phyloP scores from a whole-genome alignment of 108 stramenopile genomes.

The Nannochloropsis salina region DNA sequence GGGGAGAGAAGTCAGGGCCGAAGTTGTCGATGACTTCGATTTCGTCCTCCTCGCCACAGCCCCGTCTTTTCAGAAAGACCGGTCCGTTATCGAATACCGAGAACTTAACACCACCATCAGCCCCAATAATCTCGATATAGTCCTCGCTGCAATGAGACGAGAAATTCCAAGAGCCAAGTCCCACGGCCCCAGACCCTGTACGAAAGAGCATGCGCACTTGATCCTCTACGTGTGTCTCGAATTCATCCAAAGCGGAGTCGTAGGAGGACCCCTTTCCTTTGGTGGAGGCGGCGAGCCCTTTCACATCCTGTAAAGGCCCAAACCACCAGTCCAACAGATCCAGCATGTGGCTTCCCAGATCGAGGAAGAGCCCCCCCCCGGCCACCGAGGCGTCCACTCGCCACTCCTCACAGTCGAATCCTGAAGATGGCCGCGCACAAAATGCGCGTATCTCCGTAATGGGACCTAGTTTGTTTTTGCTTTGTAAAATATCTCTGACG shows the following conservation, averaged over 20 bases:
- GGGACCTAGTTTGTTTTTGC: neutral
- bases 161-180: neutral
- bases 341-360: constrained; percentile 16
- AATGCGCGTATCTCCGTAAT: neutral
- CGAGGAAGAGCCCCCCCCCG: neutral
- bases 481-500: neutral
- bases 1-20: neutral
- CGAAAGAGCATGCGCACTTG: neutral
- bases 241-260: neutral
- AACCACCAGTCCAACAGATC: neutral
- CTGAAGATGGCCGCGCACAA: neutral
- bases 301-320: constrained; percentile 11
- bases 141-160: neutral
- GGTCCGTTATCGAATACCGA: constrained; percentile 13
- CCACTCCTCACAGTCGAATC: neutral
- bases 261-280: neutral
- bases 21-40: neutral
- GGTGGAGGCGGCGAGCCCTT: neutral
- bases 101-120: neutral
- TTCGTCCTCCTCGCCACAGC: neutral
- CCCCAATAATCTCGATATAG: neutral
- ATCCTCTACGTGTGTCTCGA: neutral
- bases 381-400: neutral
- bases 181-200: neutral
- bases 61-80: neutral